phyloP scores from a whole-genome alignment of 106 monocot species.

The Amphibolis antarctica region DNA sequence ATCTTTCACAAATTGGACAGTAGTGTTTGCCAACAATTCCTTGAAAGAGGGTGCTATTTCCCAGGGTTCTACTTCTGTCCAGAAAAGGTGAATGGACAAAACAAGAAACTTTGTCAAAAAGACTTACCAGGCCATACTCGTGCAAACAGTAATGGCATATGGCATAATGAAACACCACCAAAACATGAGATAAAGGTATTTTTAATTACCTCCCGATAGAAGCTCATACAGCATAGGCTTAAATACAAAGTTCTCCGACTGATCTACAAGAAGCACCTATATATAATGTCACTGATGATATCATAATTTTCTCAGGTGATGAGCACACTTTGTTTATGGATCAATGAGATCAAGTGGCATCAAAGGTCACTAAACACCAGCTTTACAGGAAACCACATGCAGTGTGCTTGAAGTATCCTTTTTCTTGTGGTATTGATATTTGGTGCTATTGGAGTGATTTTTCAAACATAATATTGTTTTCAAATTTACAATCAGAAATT shows the following conservation, averaged over 20 bases:
- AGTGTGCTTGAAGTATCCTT: background rate
- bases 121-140: no score
- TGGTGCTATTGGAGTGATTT: no score
- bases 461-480: no score
- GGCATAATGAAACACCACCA: no score
- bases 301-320: background rate
- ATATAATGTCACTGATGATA: background rate
- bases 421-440: no score
- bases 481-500: no score
- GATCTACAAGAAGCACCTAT: conserved; percentile 87
- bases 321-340: background rate
- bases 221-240: conserved; percentile 97
- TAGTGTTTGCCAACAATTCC: conserved; percentile 73
- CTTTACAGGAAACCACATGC: background rate
- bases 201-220: conserved; percentile 63
- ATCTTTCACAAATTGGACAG: conserved; percentile 63
- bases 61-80: conserved; percentile 90
- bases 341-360: background rate
- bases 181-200: background rate
- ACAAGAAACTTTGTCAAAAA: background rate
- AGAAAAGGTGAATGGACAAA: conserved; percentile 1
- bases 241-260: conserved; percentile 92
- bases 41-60: conserved; percentile 88
- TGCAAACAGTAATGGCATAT: no score
- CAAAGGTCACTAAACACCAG: background rate